Conservation (phyloP, 208 protist genomes). For the Crithidia thermophila region DNA sequence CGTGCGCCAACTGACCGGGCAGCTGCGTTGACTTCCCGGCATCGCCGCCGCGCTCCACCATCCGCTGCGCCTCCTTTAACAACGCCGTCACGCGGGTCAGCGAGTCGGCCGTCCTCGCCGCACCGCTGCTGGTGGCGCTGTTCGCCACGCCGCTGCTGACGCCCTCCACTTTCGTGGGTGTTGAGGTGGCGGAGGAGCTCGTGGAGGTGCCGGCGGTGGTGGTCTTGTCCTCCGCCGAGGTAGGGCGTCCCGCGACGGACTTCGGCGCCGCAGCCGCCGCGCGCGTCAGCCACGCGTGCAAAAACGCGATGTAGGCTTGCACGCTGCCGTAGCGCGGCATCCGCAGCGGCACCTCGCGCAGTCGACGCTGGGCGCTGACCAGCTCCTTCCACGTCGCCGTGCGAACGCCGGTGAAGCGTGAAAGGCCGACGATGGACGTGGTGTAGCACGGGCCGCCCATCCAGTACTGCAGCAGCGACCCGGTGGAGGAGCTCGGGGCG, state of each 20-base stretch:
- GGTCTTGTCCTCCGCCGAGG: not conserved
- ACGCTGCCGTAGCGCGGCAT: slow-evolving; percentile 42
- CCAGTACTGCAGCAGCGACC: slow-evolving; percentile 31
- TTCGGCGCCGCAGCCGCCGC: not conserved
- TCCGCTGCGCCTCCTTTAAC: slow-evolving; percentile 33
- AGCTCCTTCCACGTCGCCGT: slow-evolving; percentile 20
- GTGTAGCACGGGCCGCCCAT: slow-evolving; percentile 51
- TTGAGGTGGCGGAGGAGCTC: slow-evolving; percentile 7
- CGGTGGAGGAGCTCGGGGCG: slow-evolving; percentile 10
- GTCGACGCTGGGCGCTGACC: not conserved
- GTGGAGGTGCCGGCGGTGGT: not conserved
- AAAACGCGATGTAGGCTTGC: slow-evolving; percentile 21
- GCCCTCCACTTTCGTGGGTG: not conserved
- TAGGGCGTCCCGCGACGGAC: not conserved
- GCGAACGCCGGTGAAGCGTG: slow-evolving; percentile 19
- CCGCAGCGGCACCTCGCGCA: slow-evolving; percentile 23
- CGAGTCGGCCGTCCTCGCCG: not conserved
- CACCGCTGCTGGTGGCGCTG: not conserved
- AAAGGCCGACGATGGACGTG: slow-evolving; percentile 28
- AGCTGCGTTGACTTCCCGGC: slow-evolving; percentile 12
- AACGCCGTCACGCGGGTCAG: slow-evolving; percentile 30
- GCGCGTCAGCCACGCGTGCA: not conserved
- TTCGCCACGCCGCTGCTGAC: too few species aligned
- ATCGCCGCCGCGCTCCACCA: slow-evolving; percentile 23
- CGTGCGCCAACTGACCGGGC: slow-evolving; percentile 29